Base-by-base conservation (phyloP, 805 yeast genomes). In the Ogataea haglerorum region DNA sequence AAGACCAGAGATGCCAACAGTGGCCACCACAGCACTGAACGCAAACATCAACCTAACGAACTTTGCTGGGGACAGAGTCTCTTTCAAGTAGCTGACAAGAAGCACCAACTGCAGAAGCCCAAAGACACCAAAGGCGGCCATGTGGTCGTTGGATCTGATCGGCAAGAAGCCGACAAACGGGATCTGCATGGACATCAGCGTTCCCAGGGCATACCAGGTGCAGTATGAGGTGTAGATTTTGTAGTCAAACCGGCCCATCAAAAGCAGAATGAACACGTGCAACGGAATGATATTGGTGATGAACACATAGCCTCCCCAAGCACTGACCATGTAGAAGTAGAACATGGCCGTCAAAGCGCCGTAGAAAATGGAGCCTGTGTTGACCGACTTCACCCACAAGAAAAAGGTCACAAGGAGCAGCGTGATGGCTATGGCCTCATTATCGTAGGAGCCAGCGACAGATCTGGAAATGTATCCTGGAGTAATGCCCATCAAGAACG, bases 301-400 rank as follows among this genome's bases (percentile, higher is more conserved):
- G 72, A 93, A 93, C 38, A 95, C 99, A 61, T 93, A 93, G 19
- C 99, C 99, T 72, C 99, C 99, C 97, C 99, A 90, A 10, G 99
- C 99, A 34, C 95, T 82, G 38, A 93, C 99, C 99, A 93, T 93
- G 73, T 93, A 93, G 67, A 95, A 93, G 70, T 95, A 93, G 55
- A 81, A 84, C 24, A 88, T 61, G 2, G 99, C 95, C 21, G 97
- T 80, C 53, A 84, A 68, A 2, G 91, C 72, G 9, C 88, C 93
- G 72, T 81, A 87, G 51, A 86, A 74, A 13, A 90, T 80, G 1
- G 96, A 86, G 33, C 99, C 99, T 28, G 84, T 71, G 64, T 91
- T 91, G 64, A 87, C 76, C 10, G 96, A 83, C 68, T 89, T 90
- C 65, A 93, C 84, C 99, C 99, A 93, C 45, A 88, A 75, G 72